phyloP scores from a whole-genome alignment of 208 protist genomes.

The Porcisia deanei region DNA sequence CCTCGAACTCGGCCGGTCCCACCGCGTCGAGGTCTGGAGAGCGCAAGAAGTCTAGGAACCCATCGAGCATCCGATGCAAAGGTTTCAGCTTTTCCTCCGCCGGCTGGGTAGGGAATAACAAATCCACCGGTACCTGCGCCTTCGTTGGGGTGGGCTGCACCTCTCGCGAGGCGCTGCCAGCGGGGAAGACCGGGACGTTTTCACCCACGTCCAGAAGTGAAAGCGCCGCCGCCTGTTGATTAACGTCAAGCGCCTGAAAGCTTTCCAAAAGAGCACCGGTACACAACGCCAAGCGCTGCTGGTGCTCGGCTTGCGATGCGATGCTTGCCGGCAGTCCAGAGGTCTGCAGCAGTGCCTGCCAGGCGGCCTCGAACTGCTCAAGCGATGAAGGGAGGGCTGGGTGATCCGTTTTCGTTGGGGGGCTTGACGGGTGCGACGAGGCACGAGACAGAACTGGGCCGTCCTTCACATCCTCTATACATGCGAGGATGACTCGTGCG shows the following conservation, averaged over 20 bases:
- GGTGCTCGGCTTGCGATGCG: constrained; percentile 22
- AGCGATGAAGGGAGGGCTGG: constrained; percentile 1
- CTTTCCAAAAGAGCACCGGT: constrained; percentile 45
- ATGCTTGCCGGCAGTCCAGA: constrained; percentile 7
- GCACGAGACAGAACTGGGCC: constrained; percentile 7
- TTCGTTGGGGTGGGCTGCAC: not conserved
- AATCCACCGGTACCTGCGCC: not conserved
- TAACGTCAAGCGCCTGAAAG: constrained; percentile 41
- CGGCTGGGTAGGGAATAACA: not conserved
- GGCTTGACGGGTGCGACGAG: constrained; percentile 11
- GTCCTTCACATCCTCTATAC: constrained; percentile 35
- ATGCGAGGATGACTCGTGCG: constrained; percentile 36
- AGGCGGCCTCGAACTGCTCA: constrained; percentile 27
- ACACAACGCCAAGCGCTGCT: constrained; percentile 33
- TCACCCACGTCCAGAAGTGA: constrained; percentile 36
- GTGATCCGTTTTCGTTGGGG: not conserved
- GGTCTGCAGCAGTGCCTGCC: constrained; percentile 24
- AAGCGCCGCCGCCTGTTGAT: constrained; percentile 45
- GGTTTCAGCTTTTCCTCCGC: constrained; percentile 25
- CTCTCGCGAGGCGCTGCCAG: not conserved
- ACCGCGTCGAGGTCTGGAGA: constrained; percentile 34
- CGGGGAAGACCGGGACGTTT: not conserved
- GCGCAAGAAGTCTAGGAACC: constrained; percentile 53
- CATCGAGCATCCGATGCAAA: constrained; percentile 67
- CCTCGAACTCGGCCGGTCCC: constrained; percentile 27